These are phyloP conservation scores for Neurospora sp. DNA, from an alignment of 495 filamentous ascomycete genomes.

Conservation along the genomic window DNA sequence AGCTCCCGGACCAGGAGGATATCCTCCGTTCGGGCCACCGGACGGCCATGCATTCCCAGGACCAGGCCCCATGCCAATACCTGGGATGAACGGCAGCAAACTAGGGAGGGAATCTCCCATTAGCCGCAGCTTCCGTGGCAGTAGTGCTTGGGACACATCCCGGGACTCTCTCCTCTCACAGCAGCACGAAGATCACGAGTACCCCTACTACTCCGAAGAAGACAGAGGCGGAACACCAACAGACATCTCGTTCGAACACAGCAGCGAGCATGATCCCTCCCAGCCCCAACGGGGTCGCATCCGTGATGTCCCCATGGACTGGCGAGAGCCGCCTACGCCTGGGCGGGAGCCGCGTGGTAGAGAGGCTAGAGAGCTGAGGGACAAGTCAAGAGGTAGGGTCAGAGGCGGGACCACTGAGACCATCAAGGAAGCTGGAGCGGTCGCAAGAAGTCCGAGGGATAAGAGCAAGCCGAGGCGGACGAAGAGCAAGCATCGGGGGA, in stretches of 20 bases:
- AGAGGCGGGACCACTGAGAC: background rate
- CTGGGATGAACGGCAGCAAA: background rate
- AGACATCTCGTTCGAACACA: background rate
- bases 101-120: background rate
- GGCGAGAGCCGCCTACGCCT: background rate
- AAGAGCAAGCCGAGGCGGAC: background rate
- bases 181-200: background rate
- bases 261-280: background rate
- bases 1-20: background rate
- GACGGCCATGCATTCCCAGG: background rate
- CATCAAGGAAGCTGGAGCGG: background rate
- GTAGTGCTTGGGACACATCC: background rate
- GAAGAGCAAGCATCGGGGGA: background rate
- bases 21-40: background rate
- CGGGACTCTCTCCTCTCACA: background rate
- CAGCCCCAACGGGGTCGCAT: background rate
- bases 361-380: background rate
- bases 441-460: background rate
- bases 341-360: background rate
- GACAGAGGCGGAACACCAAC: background rate
- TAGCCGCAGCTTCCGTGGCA: background rate
- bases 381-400: background rate
- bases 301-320: background rate
- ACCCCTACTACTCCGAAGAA: background rate
- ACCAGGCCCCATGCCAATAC: background rate